Conservation (phyloP, 495 filamentous ascomycete genomes). For the Astrothelium macrocarpum region DNA sequence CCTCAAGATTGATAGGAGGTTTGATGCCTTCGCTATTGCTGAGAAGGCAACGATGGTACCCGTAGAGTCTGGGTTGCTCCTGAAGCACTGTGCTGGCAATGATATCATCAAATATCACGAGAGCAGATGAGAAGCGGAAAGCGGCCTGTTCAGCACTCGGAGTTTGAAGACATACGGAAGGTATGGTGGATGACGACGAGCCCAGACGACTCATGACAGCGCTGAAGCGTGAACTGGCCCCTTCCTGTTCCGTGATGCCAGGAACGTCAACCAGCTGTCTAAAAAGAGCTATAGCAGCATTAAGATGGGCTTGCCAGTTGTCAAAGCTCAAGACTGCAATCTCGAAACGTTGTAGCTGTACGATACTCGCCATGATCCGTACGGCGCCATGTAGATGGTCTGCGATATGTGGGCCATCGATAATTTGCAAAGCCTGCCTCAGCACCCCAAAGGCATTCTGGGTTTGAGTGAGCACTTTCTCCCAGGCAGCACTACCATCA, state of each 20-base stretch:
- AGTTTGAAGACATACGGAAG: constrained; percentile 20
- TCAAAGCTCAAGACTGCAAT: constrained; percentile 35
- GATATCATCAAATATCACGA: constrained; percentile 42
- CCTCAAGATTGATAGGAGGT: constrained; percentile 32
- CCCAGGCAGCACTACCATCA: constrained; percentile 26
- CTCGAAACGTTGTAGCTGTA: constrained; percentile 45
- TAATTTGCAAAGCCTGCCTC: constrained; percentile 33
- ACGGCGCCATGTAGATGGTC: constrained; percentile 27
- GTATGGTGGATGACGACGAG: constrained; percentile 22
- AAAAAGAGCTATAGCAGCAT: constrained; percentile 41
- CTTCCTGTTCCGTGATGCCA: constrained; percentile 11
- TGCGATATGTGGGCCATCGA: constrained; percentile 26
- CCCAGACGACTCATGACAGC: constrained; percentile 28
- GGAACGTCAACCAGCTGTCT: constrained; percentile 31
- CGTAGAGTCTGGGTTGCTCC: constrained; percentile 34
- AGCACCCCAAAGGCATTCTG: constrained; percentile 36
- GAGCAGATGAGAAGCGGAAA: constrained; percentile 43
- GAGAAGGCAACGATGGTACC: constrained; percentile 35
- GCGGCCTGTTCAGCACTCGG: constrained; percentile 43
- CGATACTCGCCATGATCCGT: constrained; percentile 43
- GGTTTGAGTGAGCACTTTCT: constrained; percentile 33
- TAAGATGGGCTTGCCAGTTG: constrained; percentile 43
- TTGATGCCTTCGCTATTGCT: constrained; percentile 13
- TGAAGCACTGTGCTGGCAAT: constrained; percentile 39
- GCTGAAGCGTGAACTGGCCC: not conserved